phyloP scores from a whole-genome alignment of 331 rosid genomes.

The Cydonia oblonga region DNA sequence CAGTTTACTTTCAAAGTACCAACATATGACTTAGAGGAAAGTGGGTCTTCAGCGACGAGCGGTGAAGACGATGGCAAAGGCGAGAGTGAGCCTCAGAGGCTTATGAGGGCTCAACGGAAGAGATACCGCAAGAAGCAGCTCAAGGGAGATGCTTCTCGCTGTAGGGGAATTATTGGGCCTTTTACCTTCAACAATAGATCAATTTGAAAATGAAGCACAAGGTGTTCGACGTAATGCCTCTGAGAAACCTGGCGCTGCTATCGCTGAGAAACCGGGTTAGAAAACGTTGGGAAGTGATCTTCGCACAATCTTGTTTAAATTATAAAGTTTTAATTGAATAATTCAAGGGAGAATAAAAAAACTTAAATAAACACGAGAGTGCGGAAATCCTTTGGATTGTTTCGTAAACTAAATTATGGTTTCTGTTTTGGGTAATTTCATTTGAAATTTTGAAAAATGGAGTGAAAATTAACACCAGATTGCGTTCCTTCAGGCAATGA shows the following conservation, averaged over 20 bases:
- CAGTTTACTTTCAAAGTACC: no score
- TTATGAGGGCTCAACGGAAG: slow-evolving; percentile 64
- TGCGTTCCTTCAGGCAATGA: slow-evolving; percentile 22
- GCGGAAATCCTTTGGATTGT: background rate
- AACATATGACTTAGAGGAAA: slow-evolving; percentile 10
- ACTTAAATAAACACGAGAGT: no score
- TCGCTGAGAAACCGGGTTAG: slow-evolving; percentile 5
- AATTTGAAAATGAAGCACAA: slow-evolving; percentile 7
- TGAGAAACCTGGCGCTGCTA: slow-evolving; percentile 9
- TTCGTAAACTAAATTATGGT: background rate
- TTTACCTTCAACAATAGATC: slow-evolving; percentile 9
- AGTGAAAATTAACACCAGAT: background rate
- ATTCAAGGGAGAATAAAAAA: no score
- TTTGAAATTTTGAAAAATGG: background rate
- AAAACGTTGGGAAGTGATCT: background rate
- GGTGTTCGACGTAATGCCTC: slow-evolving; percentile 62
- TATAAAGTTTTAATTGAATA: no score
- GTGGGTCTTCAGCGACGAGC: slow-evolving; percentile 21
- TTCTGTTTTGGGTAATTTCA: background rate
- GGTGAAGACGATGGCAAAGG: slow-evolving; percentile 12
- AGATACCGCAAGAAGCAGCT: slow-evolving; percentile 46
- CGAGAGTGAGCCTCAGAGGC: slow-evolving; percentile 18
- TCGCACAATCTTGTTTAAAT: no score
- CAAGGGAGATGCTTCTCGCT: slow-evolving; percentile 42
- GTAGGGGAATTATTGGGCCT: slow-evolving; percentile 51